Evolutionary conservation across 345 rosid genomes (phyloP).

Genomic region (Hirschfeldia incana): DNA sequence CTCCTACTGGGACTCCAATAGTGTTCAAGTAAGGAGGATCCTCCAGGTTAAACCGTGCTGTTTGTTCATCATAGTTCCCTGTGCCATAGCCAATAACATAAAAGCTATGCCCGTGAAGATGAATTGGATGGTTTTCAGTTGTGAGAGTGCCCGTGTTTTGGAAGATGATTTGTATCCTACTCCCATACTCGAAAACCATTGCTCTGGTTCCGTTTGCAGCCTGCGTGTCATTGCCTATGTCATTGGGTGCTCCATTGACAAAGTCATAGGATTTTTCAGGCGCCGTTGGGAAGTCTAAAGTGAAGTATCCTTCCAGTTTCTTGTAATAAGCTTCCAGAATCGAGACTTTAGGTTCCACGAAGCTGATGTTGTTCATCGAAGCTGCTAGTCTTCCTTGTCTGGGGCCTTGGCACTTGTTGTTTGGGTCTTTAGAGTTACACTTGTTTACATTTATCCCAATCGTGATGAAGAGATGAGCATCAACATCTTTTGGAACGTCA

Average conservation of each 20-base stretch:
- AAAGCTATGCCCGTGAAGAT: constrained; percentile 87
- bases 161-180: constrained; percentile 66
- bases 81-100: constrained; percentile 72
- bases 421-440: constrained; percentile 57
- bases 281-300: constrained; percentile 63
- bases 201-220: constrained; percentile 66
- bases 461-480: constrained; percentile 59
- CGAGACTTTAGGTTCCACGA: constrained; percentile 60
- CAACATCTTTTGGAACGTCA: constrained; percentile 58
- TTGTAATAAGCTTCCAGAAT: constrained; percentile 74
- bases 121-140: constrained; percentile 89
- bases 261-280: constrained; percentile 72
- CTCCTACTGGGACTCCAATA: constrained; percentile 86
- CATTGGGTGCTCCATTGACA: constrained; percentile 82
- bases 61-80: constrained; percentile 61
- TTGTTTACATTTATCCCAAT: constrained; percentile 68
- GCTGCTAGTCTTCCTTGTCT: constrained; percentile 66
- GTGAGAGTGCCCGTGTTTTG: constrained; percentile 74
- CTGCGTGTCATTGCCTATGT: constrained; percentile 61
- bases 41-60: constrained; percentile 54
- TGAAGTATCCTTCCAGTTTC: constrained; percentile 60
- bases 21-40: constrained; percentile 91
- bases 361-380: constrained; percentile 84
- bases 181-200: constrained; percentile 65
- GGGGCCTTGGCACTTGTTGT: constrained; percentile 53